phyloP scores from a whole-genome alignment of 192 early-diverging fungal genomes.

The Podila horticola region DNA sequence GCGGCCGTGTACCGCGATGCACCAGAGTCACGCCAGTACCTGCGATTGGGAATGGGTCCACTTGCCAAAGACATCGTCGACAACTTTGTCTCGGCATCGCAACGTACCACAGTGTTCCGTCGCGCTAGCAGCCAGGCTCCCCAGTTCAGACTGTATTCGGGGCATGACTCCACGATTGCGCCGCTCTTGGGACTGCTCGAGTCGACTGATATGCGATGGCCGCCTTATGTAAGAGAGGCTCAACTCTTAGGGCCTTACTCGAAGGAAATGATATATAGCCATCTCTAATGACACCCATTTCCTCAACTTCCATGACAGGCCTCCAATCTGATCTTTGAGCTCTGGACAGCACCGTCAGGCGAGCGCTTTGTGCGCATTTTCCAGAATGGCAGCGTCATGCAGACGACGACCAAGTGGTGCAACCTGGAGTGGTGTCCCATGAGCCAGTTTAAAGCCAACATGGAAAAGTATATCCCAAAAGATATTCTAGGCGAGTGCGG shows the following conservation, averaged over 20 bases:
- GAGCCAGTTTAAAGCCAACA: slow-evolving; percentile 1
- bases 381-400: slow-evolving; percentile 12
- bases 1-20: slow-evolving; percentile 9
- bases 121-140: not conserved
- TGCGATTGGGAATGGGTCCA: slow-evolving; percentile 24
- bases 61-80: not conserved
- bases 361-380: slow-evolving; percentile 21
- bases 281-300: too few relatives aligned
- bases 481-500: not conserved
- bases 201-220: slow-evolving; percentile 20
- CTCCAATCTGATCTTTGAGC: slow-evolving; percentile 24
- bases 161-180: slow-evolving; percentile 13
- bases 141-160: slow-evolving; percentile 20
- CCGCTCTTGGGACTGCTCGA: slow-evolving; percentile 22
- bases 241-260: not conserved
- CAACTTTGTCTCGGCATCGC: not conserved
- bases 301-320: slow-evolving; percentile 3
- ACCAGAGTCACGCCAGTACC: not conserved
- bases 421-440: slow-evolving; percentile 32
- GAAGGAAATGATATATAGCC: too few relatives aligned
- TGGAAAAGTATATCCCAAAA: slow-evolving; percentile 10
- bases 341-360: slow-evolving; percentile 4
- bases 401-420: slow-evolving; percentile 21
- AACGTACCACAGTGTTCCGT: too few relatives aligned
- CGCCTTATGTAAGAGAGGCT: slow-evolving; percentile 18